A percentile compares a stretch with the other conserved stretches of the same genome.
Conservation (phyloP, 768 basidiomycete genomes). For the Gloeopeniophorella convolvens region DNA sequence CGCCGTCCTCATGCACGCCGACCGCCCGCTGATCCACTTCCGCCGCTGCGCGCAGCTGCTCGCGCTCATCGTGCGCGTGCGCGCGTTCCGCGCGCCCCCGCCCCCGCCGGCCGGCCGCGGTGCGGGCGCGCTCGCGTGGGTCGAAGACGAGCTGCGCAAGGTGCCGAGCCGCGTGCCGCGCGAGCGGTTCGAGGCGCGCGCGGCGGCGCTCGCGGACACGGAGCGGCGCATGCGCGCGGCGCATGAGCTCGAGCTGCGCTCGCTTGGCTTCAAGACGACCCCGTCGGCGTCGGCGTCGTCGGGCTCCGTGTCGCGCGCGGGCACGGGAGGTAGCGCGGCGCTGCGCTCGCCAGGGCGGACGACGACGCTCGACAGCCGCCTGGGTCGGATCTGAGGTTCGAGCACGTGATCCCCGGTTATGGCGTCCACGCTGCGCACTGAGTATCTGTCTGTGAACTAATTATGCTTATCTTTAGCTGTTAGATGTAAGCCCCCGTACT, state of each 20-base stretch:
- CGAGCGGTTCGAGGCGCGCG: conserved; percentile 33
- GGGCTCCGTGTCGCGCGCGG: background rate
- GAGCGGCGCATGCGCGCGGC: conserved; percentile 11
- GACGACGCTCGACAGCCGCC: too few relatives aligned
- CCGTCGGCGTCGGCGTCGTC: too few relatives aligned
- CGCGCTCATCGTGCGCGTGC: conserved; percentile 31
- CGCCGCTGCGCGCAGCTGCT: conserved; percentile 35
- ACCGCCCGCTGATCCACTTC: conserved; percentile 38
- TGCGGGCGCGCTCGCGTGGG: conserved; percentile 35
- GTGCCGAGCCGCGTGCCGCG: conserved; percentile 25
- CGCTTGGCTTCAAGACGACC: conserved; percentile 16
- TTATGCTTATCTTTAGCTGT: too few relatives aligned
- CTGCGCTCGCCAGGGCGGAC: background rate
- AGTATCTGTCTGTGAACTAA: too few relatives aligned
- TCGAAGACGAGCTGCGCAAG: conserved; percentile 34
- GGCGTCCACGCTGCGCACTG: too few relatives aligned
- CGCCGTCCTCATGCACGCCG: conserved; percentile 19
- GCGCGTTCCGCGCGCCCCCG: conserved; percentile 28
- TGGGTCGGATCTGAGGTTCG: too few relatives aligned
- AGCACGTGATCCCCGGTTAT: too few relatives aligned
- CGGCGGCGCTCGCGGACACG: conserved; percentile 20
- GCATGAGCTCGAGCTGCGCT: conserved; percentile 11
- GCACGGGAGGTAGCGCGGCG: background rate
- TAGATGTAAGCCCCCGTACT: too few relatives aligned
- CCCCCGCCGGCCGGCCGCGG: conserved; percentile 30